Evolutionary conservation across 768 basidiomycete species (phyloP).

Genomic region (Strobilomyces echinocephalus): DNA sequence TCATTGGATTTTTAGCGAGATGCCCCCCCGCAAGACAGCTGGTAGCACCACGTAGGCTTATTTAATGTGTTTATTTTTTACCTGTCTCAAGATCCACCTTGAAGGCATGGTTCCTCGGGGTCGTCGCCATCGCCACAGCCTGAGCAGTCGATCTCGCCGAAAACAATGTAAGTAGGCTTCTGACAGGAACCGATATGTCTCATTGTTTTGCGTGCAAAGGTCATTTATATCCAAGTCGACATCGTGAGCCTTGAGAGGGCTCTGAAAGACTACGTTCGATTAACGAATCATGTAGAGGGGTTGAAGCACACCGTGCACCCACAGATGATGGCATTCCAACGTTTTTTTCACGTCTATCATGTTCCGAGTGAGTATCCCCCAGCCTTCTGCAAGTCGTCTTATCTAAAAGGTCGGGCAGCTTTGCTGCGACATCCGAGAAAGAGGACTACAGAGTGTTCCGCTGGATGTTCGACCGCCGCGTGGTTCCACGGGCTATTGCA

Average conservation of each 20-base stretch:
- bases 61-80: too few species aligned
- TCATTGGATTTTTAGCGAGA: background rate
- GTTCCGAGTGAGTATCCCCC: background rate
- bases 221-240: background rate
- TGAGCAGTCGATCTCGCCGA: too few species aligned
- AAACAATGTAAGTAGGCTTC: too few species aligned
- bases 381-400: background rate
- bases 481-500: constrained; percentile 2
- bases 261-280: background rate
- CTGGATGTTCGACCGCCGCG: constrained; percentile 11
- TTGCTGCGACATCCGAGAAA: constrained; percentile 2
- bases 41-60: background rate
- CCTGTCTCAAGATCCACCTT: background rate
- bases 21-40: background rate
- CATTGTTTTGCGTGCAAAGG: background rate
- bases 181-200: too few species aligned
- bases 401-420: background rate
- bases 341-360: background rate
- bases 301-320: background rate
- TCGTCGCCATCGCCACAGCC: too few species aligned
- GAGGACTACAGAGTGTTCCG: background rate
- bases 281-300: background rate
- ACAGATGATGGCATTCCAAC: background rate
- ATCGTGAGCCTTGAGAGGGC: background rate
- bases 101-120: background rate